These are phyloP conservation scores for Komagataella phaffii DNA, from an alignment of 805 yeast species.

Conservation along the genomic window DNA sequence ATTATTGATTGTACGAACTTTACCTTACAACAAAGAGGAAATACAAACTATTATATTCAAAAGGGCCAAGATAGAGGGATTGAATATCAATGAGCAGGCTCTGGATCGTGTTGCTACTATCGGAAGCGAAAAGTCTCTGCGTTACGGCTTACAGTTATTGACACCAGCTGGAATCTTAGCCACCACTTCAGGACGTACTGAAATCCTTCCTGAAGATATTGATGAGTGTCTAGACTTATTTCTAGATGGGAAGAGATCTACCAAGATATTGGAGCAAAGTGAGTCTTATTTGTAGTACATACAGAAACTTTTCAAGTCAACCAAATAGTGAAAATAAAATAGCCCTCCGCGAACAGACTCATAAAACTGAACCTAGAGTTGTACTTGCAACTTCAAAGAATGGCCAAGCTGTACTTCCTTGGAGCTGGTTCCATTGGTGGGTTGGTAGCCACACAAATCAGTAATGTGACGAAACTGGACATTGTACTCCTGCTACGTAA, in stretches of 20 bases:
- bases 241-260: slow-evolving; percentile 76
- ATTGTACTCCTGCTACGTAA: slow-evolving; percentile 14
- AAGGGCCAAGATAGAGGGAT: slow-evolving; percentile 66
- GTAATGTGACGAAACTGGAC: slow-evolving; percentile 9
- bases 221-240: slow-evolving; percentile 77
- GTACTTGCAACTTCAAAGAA: slow-evolving; percentile 1
- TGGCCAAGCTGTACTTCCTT: slow-evolving; percentile 10
- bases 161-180: slow-evolving; percentile 85
- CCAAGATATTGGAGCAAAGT: slow-evolving; percentile 45
- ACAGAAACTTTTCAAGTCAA: not conserved
- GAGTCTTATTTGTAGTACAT: slow-evolving; percentile 8
- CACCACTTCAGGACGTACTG: slow-evolving; percentile 56
- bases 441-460: slow-evolving; percentile 13
- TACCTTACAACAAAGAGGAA: slow-evolving; percentile 78
- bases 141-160: slow-evolving; percentile 84
- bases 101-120: slow-evolving; percentile 58
- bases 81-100: slow-evolving; percentile 55
- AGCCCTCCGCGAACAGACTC: not conserved
- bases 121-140: slow-evolving; percentile 69
- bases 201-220: slow-evolving; percentile 55
- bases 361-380: not conserved
- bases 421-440: slow-evolving; percentile 24
- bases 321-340: not conserved
- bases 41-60: slow-evolving; percentile 71
- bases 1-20: slow-evolving; percentile 79